Evolutionary conservation across 2,329 filamentous ascomycete species (phyloP).

Genomic region (Penicillium olsonii): DNA sequence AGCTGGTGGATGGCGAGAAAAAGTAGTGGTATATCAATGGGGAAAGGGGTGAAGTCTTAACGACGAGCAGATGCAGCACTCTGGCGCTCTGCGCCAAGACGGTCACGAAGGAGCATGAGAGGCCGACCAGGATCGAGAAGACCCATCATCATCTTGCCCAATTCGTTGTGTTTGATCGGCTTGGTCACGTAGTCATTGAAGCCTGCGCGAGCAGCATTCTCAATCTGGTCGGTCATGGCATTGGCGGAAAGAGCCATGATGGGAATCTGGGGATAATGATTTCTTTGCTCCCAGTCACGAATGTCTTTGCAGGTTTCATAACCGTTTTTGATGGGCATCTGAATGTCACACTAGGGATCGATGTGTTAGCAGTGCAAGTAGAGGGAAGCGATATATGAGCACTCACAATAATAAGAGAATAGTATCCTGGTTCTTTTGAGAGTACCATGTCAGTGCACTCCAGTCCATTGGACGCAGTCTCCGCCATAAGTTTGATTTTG

Average conservation of each 20-base stretch:
- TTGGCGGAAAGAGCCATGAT: conserved; percentile 54
- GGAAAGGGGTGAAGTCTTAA: conserved; percentile 5
- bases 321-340: conserved; percentile 53
- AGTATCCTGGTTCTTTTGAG: conserved; percentile 49
- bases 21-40: neutral
- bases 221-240: conserved; percentile 53
- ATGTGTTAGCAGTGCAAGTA: conserved; percentile 2
- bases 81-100: conserved; percentile 28
- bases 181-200: conserved; percentile 55
- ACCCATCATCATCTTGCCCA: conserved; percentile 53
- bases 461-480: conserved; percentile 50
- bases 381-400: neutral
- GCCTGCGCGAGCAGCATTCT: conserved; percentile 47
- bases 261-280: conserved; percentile 49
- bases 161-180: conserved; percentile 51
- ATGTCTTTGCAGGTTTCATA: conserved; percentile 52
- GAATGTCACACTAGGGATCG: conserved; percentile 47
- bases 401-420: conserved; percentile 51
- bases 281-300: conserved; percentile 48
- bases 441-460: conserved; percentile 51
- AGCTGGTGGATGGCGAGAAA: neutral
- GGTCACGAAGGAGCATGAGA: conserved; percentile 45
- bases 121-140: conserved; percentile 46
- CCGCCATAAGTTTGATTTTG: conserved; percentile 49
- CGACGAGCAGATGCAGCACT: conserved; percentile 15